These are phyloP conservation scores for Rhodosporidiobolus odoratus DNA, from an alignment of 768 basidiomycete genomes.

Conservation along the genomic window DNA sequence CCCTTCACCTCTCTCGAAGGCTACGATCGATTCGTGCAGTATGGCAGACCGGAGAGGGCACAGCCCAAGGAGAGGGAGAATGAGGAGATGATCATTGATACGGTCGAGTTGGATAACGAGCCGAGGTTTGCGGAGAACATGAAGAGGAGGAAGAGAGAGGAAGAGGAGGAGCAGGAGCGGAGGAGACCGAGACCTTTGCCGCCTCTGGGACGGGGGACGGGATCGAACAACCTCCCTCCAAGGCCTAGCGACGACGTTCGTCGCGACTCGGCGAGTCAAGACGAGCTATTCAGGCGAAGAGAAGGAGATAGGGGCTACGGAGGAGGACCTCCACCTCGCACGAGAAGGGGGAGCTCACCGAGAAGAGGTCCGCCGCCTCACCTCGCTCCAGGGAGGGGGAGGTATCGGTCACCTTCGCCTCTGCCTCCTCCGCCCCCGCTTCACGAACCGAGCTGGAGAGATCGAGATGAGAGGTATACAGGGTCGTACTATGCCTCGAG, in stretches of 20 bases:
- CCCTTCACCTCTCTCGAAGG: slow-evolving; percentile 31
- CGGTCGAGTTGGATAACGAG: background rate
- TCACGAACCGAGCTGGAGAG: slow-evolving; percentile 27
- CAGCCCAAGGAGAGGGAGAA: background rate
- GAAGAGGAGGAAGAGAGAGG: background rate
- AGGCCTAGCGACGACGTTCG: background rate
- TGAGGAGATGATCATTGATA: slow-evolving; percentile 4
- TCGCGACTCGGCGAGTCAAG: background rate
- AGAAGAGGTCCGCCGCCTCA: background rate
- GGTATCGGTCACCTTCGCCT: background rate
- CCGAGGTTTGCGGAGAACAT: slow-evolving; percentile 28
- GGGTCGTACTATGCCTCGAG: slow-evolving; percentile 22
- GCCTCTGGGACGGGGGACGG: no score
- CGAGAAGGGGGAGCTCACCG: background rate
- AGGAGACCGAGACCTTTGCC: background rate
- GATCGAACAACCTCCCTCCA: background rate
- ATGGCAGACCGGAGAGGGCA: slow-evolving; percentile 28
- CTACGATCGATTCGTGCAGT: slow-evolving; percentile 35
- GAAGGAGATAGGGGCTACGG: background rate
- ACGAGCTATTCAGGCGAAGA: background rate
- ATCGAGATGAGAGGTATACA: slow-evolving; percentile 19
- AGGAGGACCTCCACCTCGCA: background rate
- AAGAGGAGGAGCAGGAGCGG: background rate
- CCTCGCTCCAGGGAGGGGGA: background rate
- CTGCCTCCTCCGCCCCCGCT: background rate